Evolutionary conservation across 1,284 basidiomycete genomes (phyloP), one percentile per base, ranked within the genome.

Genomic region (Naganishia albida): DNA sequence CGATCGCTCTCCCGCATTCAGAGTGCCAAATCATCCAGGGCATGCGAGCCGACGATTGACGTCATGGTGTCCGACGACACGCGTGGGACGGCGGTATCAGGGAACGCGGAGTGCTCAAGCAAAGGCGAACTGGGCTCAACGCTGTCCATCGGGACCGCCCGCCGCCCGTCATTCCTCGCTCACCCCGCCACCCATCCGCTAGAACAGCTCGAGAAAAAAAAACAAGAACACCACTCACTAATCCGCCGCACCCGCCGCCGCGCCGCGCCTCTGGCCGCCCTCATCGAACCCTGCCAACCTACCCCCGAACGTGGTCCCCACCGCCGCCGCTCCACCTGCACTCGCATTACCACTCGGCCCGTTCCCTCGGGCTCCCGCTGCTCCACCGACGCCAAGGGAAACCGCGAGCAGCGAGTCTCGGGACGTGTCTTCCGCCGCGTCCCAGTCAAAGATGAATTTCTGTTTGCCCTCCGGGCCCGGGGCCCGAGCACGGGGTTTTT

Each of bases 361-460:
- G 34, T 10, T 34, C 34, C 43, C 43, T 7, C 43, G 43, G 6
- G 20, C 43, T n/a, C 8, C 18, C 7, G 15, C 43, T 1, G 90
- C 84, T 1, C 88, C 87, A 23, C 88, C 87, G 73, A 89, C 88
- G n/a, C 87, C 82, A 57, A 85, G 84, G 55, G 82, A n/a, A n/a
- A n/a, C n/a, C n/a, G n/a, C n/a, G n/a, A n/a, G n/a, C n/a, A n/a
- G n/a, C n/a, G 66, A 12, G 20, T 16, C 69, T 68, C 43, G 81
- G 72, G 88, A 87, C 16, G 93, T 96, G 76, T 97, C 93, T 73
- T 97, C 93, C 74, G 88, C 88, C 55, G 88, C 87, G 73, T 93
- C 93, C 94, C 95, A 98, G 76, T 98, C 95, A 74, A 99, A 99
- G n/a, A 94, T 88, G 76, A 97, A 93, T 78, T 95, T 95, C 77